Percentiles rank a stretch among this genome's conserved stretches.
These are phyloP conservation scores for Rubia yunnanensis DNA, from an alignment of 257 asterid genomes.

Conservation along the genomic window DNA sequence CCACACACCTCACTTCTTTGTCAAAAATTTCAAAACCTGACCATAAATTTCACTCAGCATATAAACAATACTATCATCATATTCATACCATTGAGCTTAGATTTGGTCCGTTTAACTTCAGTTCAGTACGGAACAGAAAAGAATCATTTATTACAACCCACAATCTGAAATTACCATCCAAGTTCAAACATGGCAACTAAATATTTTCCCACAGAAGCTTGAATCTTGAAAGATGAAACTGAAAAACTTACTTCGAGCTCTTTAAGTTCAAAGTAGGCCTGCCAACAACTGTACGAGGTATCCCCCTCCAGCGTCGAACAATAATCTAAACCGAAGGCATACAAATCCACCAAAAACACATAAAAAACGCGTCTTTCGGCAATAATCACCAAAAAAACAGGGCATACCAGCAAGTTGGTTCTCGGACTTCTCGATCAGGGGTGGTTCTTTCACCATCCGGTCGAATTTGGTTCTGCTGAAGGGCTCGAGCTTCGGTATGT, in stretches of 20 bases:
- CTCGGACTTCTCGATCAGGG: conserved; percentile 74
- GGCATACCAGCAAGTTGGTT: conserved; percentile 63
- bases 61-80: too few relatives aligned
- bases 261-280: conserved; percentile 88
- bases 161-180: too few relatives aligned
- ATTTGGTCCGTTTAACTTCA: too few relatives aligned
- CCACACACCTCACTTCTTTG: too few relatives aligned
- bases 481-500: conserved; percentile 80
- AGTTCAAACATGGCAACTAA: too few relatives aligned
- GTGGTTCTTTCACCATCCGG: conserved; percentile 60
- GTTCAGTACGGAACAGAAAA: too few relatives aligned
- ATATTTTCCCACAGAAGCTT: neutral
- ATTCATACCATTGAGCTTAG: too few relatives aligned
- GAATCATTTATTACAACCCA: too few relatives aligned
- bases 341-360: neutral
- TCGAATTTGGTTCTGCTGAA: conserved; percentile 77
- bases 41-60: too few relatives aligned
- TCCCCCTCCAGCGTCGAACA: conserved; percentile 87
- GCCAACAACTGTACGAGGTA: conserved; percentile 79
- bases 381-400: neutral
- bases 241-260: conserved; percentile 71
- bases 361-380: neutral
- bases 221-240: neutral
- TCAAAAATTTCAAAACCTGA: too few relatives aligned
- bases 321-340: conserved; percentile 41